These are phyloP conservation scores for Marvania coccoides DNA, from an alignment of 139 green algal genomes.

Conservation along the genomic window DNA sequence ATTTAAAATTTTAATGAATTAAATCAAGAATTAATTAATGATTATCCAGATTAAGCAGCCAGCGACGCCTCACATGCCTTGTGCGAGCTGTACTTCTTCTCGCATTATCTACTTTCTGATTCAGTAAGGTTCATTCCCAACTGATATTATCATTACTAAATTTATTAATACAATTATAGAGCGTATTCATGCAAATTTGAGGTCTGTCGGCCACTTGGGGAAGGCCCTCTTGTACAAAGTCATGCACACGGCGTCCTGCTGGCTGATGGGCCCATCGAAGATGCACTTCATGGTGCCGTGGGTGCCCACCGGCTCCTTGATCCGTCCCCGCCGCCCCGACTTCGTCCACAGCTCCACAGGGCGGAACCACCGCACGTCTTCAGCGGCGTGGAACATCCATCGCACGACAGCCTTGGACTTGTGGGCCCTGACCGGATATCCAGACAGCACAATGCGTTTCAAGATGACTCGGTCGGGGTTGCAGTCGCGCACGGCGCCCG, in stretches of 20 bases:
- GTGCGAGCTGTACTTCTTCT: too few relatives aligned
- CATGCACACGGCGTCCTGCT: slow-evolving; percentile 88
- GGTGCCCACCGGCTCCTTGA: slow-evolving; percentile 90
- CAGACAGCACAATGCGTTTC: slow-evolving; percentile 82
- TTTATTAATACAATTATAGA: too few relatives aligned
- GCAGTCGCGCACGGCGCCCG: slow-evolving; percentile 54
- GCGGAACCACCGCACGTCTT: slow-evolving; percentile 89
- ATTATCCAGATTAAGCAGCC: too few relatives aligned
- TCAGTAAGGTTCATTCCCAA: too few relatives aligned
- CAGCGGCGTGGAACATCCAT: slow-evolving; percentile 93
- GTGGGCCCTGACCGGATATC: slow-evolving; percentile 76
- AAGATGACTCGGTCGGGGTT: slow-evolving; percentile 84
- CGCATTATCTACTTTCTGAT: too few relatives aligned
- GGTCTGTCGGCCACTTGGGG: slow-evolving; percentile 74
- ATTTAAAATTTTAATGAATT: too few relatives aligned
- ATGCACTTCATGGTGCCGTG: slow-evolving; percentile 93
- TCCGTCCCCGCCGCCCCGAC: slow-evolving; percentile 77
- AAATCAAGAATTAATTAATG: too few relatives aligned
- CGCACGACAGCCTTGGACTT: slow-evolving; percentile 85
- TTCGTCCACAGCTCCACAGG: slow-evolving; percentile 94
- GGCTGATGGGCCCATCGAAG: slow-evolving; percentile 84
- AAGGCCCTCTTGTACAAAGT: slow-evolving; percentile 95
- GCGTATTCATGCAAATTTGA: slow-evolving; percentile 29
- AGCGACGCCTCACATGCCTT: too few relatives aligned
- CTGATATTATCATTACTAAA: too few relatives aligned